Base-by-base conservation (phyloP, 352 stramenopile genomes). In the Thalassiosira hispida region DNA sequence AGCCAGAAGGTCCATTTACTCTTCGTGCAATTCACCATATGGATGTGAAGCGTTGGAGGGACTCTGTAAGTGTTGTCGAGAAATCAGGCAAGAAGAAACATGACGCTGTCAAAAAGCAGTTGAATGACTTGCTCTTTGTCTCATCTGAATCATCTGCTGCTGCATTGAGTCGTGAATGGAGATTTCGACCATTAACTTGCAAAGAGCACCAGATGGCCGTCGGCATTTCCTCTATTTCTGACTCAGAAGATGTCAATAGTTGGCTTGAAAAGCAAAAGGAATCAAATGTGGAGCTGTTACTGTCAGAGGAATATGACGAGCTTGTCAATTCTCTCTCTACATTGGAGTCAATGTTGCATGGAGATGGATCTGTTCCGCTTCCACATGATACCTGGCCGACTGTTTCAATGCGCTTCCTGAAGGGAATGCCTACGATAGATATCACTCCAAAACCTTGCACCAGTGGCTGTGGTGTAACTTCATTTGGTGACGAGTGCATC, bases 211-310 rank as follows among this genome's bases (percentile, higher is more conserved):
- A 73, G 9, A 68, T 42, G 46, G 29, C 61, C 38, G 33, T 79
- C 20, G 64, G 62, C 22, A 22, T 79, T 31, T 70, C 77, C 46
- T 46, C 40, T 23, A 55, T 62, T 51, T 60, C 25, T 16, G 18
- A 72, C 16, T 1, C 49, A 22, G 23, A 42, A 49, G 22, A 67
- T 65, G 40, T 56, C n/a, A 57, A 52, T 12, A 33, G 46, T 59
- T 79, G 71, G 71, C 71, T 79, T 20, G 51, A 44, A 61, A 47
- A 44, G 44, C n/a, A 67, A 33, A 23, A 35, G 23, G 35, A n/a
- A 61, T 31, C 61, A 52, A 73, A 73, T 60, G 25, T 85, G 23
- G 77, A 79, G 49, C 46, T 77, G n/a, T 64, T 85, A 8, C 51
- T 55, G 25, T 38, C 55, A 23, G 8, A 72, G 14, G 60, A 81